A percentile compares a stretch with the other conserved stretches of the same genome.
Evolutionary conservation across 148 eudicot genomes (phyloP).

Genomic region (Silene conica): DNA sequence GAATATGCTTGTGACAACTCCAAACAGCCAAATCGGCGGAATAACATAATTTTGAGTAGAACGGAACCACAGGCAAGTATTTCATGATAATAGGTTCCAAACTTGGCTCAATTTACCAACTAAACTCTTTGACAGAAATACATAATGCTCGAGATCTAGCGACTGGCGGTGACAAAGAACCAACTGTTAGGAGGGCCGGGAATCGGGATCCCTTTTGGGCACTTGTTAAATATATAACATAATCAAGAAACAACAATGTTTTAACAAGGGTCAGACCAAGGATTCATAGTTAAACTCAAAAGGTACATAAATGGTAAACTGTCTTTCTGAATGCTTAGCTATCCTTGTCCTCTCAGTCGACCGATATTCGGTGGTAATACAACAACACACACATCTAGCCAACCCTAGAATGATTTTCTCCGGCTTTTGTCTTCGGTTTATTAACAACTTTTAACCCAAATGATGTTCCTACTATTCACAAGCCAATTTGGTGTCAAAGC

Average conservation of each 20-base stretch:
- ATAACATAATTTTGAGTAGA: too few species aligned
- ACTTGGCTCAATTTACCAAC: too few species aligned
- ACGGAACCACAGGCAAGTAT: too few species aligned
- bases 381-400: not conserved
- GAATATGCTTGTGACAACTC: too few species aligned
- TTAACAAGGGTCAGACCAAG: slow-evolving; percentile 9
- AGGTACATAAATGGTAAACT: not conserved
- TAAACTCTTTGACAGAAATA: too few species aligned
- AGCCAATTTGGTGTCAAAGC: slow-evolving; percentile 47
- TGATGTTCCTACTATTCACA: slow-evolving; percentile 38
- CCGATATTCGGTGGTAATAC: slow-evolving; percentile 10
- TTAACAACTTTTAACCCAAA: not conserved
- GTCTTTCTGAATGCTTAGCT: slow-evolving; percentile 1
- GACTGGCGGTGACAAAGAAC: too few species aligned
- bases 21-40: too few species aligned
- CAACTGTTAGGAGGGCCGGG: too few species aligned
- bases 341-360: slow-evolving; percentile 11
- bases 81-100: too few species aligned
- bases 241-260: slow-evolving; percentile 10
- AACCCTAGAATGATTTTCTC: not conserved
- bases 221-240: slow-evolving; percentile 5
- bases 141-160: too few species aligned
- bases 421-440: not conserved
- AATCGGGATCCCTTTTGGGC: too few species aligned
- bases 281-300: not conserved